These are phyloP conservation scores for Trichoderma arundinaceum DNA, from an alignment of 2,329 filamentous ascomycete genomes.

Conservation along the genomic window DNA sequence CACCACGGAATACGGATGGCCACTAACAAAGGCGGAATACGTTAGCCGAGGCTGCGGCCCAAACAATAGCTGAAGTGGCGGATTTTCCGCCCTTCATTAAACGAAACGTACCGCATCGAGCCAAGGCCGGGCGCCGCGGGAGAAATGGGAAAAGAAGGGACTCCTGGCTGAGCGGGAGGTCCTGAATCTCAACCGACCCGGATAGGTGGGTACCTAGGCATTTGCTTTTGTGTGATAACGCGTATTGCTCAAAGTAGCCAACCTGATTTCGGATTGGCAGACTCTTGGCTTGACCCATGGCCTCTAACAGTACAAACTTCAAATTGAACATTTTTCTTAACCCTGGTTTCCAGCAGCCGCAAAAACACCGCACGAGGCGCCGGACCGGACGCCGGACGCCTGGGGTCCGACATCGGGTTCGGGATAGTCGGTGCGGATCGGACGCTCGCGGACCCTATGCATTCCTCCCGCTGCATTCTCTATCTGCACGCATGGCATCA, in stretches of 20 bases:
- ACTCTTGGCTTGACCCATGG: too few relatives aligned
- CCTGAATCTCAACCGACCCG: not conserved
- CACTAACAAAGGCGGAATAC: conserved; percentile 1
- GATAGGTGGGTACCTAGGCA: not conserved
- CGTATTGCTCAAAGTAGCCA: too few relatives aligned
- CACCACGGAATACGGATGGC: conserved; percentile 13
- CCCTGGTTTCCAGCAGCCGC: not conserved
- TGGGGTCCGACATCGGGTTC: conserved; percentile 22
- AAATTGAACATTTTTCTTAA: not conserved
- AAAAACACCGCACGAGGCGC: not conserved
- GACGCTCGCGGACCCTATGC: not conserved
- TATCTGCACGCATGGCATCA: not conserved
- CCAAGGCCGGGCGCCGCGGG: not conserved
- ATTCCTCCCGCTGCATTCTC: not conserved
- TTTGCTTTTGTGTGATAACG: too few relatives aligned
- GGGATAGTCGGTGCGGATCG: conserved; percentile 18
- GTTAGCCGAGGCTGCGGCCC: conserved; percentile 10
- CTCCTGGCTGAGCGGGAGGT: not conserved
- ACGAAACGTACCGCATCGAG: not conserved
- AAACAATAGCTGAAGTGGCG: conserved; percentile 12
- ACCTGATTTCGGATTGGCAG: too few relatives aligned
- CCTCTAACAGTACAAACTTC: too few relatives aligned
- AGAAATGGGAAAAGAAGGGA: not conserved
- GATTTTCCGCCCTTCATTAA: conserved; percentile 1
- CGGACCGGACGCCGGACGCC: conserved; percentile 13